Conservation (phyloP, 2,329 filamentous ascomycete genomes). For the Paecilomyces sp. region DNA sequence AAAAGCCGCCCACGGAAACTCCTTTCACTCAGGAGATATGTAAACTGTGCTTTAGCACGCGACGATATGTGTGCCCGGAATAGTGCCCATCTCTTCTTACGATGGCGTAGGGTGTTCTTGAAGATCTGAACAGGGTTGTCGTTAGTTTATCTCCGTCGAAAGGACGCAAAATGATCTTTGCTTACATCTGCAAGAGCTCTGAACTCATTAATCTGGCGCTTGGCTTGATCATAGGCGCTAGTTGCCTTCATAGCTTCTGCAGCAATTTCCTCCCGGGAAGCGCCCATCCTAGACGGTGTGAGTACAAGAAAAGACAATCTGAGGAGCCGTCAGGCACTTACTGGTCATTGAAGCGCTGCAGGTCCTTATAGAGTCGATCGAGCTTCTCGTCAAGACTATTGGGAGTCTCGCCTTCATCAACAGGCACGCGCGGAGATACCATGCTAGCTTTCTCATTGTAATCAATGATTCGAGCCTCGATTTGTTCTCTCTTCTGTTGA, state of each 20-base stretch:
- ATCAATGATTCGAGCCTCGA: constrained; percentile 43
- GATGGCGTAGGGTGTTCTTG: constrained; percentile 57
- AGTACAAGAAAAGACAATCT: constrained; percentile 10
- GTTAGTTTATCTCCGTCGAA: constrained; percentile 2
- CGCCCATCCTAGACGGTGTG: constrained; percentile 45
- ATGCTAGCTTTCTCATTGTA: constrained; percentile 50
- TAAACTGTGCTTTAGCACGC: constrained; percentile 79
- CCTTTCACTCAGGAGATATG: constrained; percentile 80
- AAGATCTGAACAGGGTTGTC: constrained; percentile 36
- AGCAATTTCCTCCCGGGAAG: constrained; percentile 58
- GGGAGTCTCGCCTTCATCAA: constrained; percentile 59
- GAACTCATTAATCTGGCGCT: constrained; percentile 30
- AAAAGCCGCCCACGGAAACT: constrained; percentile 77
- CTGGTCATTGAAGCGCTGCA: constrained; percentile 50
- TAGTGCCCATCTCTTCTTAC: constrained; percentile 66
- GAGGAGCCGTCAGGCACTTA: constrained; percentile 16
- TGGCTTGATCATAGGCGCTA: constrained; percentile 27
- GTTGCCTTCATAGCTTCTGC: constrained; percentile 34
- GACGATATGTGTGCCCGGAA: constrained; percentile 82
- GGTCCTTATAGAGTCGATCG: constrained; percentile 49
- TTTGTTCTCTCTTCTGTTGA: constrained; percentile 42
- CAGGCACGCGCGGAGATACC: constrained; percentile 52
- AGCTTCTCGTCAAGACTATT: constrained; percentile 43
- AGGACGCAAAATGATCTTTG: constrained; percentile 8
- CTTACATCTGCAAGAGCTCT: constrained; percentile 32